Base-by-base conservation (phyloP, 2,329 filamentous ascomycete genomes). In the Colletotrichum simmondsii region DNA sequence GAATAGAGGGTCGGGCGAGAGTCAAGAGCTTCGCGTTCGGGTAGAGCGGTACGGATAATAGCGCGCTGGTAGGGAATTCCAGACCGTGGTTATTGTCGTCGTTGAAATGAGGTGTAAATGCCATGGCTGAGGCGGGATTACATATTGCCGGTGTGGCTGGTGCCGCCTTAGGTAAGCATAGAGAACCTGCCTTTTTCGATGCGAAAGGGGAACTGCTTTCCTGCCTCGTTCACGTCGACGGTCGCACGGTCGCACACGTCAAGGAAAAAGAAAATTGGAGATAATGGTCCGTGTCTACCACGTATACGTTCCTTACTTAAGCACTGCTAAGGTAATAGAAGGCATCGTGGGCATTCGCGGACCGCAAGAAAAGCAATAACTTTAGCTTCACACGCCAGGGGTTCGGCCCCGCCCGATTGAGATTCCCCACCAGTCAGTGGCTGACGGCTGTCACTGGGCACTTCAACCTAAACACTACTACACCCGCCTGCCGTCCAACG, bases 351-450 rank as follows among this genome's bases (percentile, higher is more conserved):
- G 11, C 32, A 35, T 12, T 32, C 30, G 10, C 30, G 30, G 30
- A 32, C 32, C 32, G 32, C 42, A 22, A 49, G 19, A 22, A 49
- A 49, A 49, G 42, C 42, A 71, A 53, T 65, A 53, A 58, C 30
- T 35, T 42, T 64, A 56, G 24, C 19, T 28, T 54, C n/a, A 30
- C 14, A 10, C 22, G 5, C 42, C 54, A 35, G 35, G 56, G 56
- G 26, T 24, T 24, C 22, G 42, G 65, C 65, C 59, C 70, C 70
- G 53, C 65, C 59, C 26, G 42, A 72, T 60, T 72, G 65, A 46
- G 53, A 64, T 72, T 72, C 70, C 70, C 70, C 70, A 72, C 70
- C 70, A 72, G 65, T 72, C 53, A 68, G 16, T 69, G 70, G 65
- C 56, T 59, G 65, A 72, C 65, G 69, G 52, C 52, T 63, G 69